A percentile compares a stretch with the other conserved stretches of the same genome.
These are phyloP conservation scores for Artomyces pyxidatus DNA, from an alignment of 768 basidiomycete species.

Conservation along the genomic window DNA sequence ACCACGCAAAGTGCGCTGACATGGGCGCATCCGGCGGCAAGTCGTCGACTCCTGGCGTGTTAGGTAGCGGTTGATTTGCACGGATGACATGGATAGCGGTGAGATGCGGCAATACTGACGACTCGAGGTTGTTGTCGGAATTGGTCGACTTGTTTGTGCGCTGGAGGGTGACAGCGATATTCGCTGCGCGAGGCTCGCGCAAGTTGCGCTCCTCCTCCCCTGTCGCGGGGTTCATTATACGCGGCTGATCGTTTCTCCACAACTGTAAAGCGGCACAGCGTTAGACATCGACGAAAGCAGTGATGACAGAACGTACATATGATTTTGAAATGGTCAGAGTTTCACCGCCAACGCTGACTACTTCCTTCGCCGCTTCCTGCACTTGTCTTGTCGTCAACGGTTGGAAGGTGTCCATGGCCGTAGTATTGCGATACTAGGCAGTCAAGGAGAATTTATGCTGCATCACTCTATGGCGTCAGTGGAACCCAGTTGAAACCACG, in stretches of 20 bases:
- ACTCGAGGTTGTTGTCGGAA: conserved; percentile 5
- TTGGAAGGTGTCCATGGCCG: too few species aligned
- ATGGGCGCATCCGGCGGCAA: neutral
- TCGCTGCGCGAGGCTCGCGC: neutral
- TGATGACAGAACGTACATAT: neutral
- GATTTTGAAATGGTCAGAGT: conserved; percentile 1
- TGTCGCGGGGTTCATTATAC: neutral
- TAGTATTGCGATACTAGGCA: too few species aligned
- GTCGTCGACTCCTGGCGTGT: neutral
- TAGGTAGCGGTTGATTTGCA: neutral
- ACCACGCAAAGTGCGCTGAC: conserved; percentile 2
- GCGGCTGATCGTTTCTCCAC: conserved; percentile 3
- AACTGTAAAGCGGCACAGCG: neutral
- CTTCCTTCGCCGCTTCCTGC: neutral
- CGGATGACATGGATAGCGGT: conserved; percentile 2
- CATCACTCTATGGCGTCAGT: too few species aligned
- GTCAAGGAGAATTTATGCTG: too few species aligned
- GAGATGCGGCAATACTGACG: neutral
- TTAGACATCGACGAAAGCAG: neutral
- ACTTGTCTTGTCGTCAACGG: neutral
- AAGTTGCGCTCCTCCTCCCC: neutral
- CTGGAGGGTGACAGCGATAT: neutral
- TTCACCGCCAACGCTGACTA: conserved; percentile 6
- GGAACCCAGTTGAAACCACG: too few species aligned
- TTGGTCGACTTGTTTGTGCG: neutral